Conservation (phyloP, 805 yeast genomes). For the Ogataea chonburiensis region DNA sequence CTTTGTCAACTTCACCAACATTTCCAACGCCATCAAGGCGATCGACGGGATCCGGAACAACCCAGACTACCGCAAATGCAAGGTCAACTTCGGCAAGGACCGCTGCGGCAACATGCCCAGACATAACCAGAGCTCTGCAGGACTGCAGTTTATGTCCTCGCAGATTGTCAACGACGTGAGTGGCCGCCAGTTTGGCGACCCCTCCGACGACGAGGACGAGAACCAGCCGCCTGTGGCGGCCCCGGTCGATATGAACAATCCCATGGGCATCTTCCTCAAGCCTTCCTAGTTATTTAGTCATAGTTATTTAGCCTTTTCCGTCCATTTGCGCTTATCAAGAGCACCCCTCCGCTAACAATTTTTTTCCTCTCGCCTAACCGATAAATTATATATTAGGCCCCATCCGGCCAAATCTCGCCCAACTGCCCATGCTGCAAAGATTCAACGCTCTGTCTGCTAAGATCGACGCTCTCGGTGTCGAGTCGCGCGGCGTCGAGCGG, state of each 20-base stretch:
- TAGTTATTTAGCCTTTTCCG: conserved; percentile 4
- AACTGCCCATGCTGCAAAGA: conserved; percentile 8
- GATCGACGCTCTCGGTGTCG: conserved; percentile 63
- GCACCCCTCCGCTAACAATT: conserved; percentile 7
- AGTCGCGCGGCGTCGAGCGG: conserved; percentile 77
- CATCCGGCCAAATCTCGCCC: background rate
- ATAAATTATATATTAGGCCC: conserved; percentile 6
- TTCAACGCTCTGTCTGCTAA: conserved; percentile 26
- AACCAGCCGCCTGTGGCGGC: background rate
- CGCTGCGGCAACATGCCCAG: conserved; percentile 94
- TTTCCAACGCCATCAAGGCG: conserved; percentile 88
- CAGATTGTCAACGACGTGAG: conserved; percentile 19
- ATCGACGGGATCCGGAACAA: conserved; percentile 85
- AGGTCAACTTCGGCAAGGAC: conserved; percentile 90
- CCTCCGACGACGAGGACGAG: conserved; percentile 21
- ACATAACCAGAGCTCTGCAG: conserved; percentile 43
- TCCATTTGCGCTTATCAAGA: conserved; percentile 1
- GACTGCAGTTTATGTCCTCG: conserved; percentile 11
- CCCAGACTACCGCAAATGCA: conserved; percentile 64
- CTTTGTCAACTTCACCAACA: conserved; percentile 87
- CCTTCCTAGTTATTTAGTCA: background rate
- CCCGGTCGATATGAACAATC: conserved; percentile 11
- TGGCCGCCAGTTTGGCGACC: conserved; percentile 25
- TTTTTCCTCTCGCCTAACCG: conserved; percentile 5
- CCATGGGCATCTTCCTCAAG: conserved; percentile 25